A percentile compares a stretch with the other conserved stretches of the same genome.
phyloP scores from a whole-genome alignment of 129 eudicot species.

The Solidago caesia region DNA sequence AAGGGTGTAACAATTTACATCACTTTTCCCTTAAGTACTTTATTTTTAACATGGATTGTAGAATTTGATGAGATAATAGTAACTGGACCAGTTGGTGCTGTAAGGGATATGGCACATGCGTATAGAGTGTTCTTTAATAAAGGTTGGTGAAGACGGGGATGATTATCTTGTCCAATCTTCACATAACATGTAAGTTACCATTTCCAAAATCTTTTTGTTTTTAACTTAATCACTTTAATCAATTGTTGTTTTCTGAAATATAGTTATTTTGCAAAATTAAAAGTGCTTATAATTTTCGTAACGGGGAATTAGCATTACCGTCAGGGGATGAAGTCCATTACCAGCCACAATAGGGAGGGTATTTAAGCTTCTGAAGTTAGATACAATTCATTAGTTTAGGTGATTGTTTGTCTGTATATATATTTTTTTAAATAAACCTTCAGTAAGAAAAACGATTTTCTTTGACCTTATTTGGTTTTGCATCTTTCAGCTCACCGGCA shows the following conservation, averaged over 20 bases:
- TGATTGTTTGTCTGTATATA: no score
- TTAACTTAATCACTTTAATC: conserved; percentile 9
- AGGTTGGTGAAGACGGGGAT: conserved; percentile 87
- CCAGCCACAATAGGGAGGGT: no score
- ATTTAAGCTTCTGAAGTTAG: no score
- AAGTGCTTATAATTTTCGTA: neutral
- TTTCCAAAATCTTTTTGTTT: neutral
- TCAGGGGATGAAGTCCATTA: no score
- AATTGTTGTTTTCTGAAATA: neutral
- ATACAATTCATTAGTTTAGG: no score
- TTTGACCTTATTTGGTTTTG: no score
- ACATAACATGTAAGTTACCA: conserved; percentile 60
- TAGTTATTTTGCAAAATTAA: neutral
- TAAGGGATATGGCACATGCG: conserved; percentile 82
- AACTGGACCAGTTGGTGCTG: conserved; percentile 68
- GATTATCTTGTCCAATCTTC: conserved; percentile 89
- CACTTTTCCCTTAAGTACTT: neutral
- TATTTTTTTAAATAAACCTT: no score
- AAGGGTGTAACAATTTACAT: no score
- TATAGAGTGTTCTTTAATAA: conserved; percentile 74
- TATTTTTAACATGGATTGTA: conserved; percentile 34
- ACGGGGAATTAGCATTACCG: neutral
- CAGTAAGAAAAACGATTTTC: no score
- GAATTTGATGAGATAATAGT: conserved; percentile 78
- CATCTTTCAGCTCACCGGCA: no score